Base-by-base conservation (phyloP, 2,329 filamentous ascomycete genomes). In the Gyromitra esculenta region DNA sequence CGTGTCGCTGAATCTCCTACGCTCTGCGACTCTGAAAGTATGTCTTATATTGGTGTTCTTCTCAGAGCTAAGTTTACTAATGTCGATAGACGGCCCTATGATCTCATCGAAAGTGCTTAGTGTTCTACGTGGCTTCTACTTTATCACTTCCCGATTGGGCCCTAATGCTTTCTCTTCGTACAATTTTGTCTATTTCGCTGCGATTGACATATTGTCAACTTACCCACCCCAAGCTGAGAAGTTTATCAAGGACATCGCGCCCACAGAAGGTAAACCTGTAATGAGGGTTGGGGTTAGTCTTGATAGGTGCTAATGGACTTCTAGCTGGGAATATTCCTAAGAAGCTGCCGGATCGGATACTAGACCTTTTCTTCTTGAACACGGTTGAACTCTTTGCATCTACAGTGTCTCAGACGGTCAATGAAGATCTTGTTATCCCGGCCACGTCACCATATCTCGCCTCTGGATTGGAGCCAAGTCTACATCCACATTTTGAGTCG, bases 291-390 rank as follows among this genome's bases (percentile, higher is more conserved):
- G 45, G 0, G 54, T 54, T 87, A 88, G 21, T 91, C 91, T 64
- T 86, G 87, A 2, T 84, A 85, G 0, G 79, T 82, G 13, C 56
- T 35, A 80, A 84, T 76, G 73, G 89, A 89, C 5, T 83, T 54
- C 85, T 87, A 74, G 82, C 87, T 18, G 87, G 88, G 52, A 83
- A 85, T 50, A 89, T 91, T 41, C 88, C 91, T 0, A 84, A 85
- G 5, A 88, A 91, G 78, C 89, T 91, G 4, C 85, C 93, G 1
- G 89, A 93, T 79, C 87, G 91, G 73, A 91, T 88, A 18, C 85
- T 95, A n/a, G 92, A 96, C 82, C 87, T 97, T 15, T 97, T 93
- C 85, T 97, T 96, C 84, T 88, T 97, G 78, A 96, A 96, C 81
- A 89, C 91, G 0, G 91, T 92, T 1, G 94, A 97, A 82, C 92